Percentiles rank a stretch among this genome's conserved stretches.
phyloP scores from a whole-genome alignment of 1,284 basidiomycete species.

The Caloboletus inedulis region DNA sequence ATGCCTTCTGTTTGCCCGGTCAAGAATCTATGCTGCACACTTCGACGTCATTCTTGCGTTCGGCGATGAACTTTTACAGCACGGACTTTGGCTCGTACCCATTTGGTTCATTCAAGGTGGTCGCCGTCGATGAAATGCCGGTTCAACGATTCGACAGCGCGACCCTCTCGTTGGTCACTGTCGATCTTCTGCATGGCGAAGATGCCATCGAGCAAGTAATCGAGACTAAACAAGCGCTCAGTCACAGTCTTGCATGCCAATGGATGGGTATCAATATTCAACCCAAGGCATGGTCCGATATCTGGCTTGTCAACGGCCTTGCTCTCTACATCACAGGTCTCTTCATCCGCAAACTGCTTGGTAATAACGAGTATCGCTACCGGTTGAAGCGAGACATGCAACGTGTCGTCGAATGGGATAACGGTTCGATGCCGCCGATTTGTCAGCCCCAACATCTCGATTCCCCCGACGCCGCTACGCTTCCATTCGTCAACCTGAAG shows the following conservation, averaged over 20 bases:
- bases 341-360: constrained; percentile 84
- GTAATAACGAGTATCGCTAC: constrained; percentile 98
- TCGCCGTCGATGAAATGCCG: constrained; percentile 92
- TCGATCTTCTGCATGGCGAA: constrained; percentile 84
- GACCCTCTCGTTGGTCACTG: constrained; percentile 78
- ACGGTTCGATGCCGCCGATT: constrained; percentile 88
- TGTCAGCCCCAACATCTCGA: constrained; percentile 86
- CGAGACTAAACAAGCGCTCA: constrained; percentile 84
- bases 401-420: constrained; percentile 86
- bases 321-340: constrained; percentile 89
- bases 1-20: constrained; percentile 92
- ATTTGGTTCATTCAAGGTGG: constrained; percentile 91
- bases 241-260: constrained; percentile 90
- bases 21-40: constrained; percentile 67
- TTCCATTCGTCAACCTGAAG: constrained; percentile 94
- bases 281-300: constrained; percentile 91
- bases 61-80: constrained; percentile 89
- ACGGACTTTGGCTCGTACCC: constrained; percentile 96
- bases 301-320: constrained; percentile 94
- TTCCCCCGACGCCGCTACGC: constrained; percentile 72
- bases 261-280: constrained; percentile 98
- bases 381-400: constrained; percentile 96
- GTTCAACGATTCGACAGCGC: constrained; percentile 80
- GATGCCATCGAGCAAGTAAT: constrained; percentile 93
- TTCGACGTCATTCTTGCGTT: constrained; percentile 77